Base-by-base conservation (phyloP, 495 filamentous ascomycete genomes). In the Tuber magnatum region DNA sequence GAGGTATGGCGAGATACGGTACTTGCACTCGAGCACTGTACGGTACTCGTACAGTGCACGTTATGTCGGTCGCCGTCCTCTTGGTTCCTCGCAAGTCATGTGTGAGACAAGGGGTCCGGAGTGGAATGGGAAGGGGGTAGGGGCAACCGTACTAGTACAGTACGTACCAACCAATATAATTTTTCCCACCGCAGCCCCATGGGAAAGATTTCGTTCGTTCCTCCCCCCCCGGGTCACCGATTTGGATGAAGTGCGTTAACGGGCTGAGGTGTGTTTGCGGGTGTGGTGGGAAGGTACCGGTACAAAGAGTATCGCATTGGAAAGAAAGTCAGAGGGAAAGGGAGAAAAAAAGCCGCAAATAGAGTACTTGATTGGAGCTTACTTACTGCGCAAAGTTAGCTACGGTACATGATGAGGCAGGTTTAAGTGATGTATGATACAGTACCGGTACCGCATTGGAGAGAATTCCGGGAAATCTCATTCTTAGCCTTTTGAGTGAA, bases 321-420 rank as follows among this genome's bases (percentile, higher is more conserved):
- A 22, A 20, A 46, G 20, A 16, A 46, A 20, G 22, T 7, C 2
- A 48, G 20, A 61, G 10, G 48, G 48, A n/a, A 56, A 10, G 24
- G 24, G 46, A 46, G 72, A 72, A 72, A 77, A 79, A 79, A 79
- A 69, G 78, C 76, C 77, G 77, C 77, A 79, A 73, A 79, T 79
- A 79, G 56, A 78, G 77, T 76, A 76, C 41, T 44, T 79, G 77
- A 72, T 70, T 70, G 70, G 65, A 73, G 68, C 71, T 76, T 56
- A 71, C 71, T 51, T 73, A 75, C 76, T 76, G 77, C 22, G 46
- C 46, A 51, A n/a, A 51, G 46, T n/a, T 51, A 51, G 22, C 46
- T n/a, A n/a, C 51, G n/a, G 28, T 35, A 65, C 28, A 20, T 65
- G 56, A 20, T 1, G 32, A 32, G 32, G 56, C 12, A 65, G 28